Percentiles rank a stretch among this genome's conserved stretches.
Evolutionary conservation across 2,329 filamentous ascomycete species (phyloP).

Genomic region (Scedosporium boydii): DNA sequence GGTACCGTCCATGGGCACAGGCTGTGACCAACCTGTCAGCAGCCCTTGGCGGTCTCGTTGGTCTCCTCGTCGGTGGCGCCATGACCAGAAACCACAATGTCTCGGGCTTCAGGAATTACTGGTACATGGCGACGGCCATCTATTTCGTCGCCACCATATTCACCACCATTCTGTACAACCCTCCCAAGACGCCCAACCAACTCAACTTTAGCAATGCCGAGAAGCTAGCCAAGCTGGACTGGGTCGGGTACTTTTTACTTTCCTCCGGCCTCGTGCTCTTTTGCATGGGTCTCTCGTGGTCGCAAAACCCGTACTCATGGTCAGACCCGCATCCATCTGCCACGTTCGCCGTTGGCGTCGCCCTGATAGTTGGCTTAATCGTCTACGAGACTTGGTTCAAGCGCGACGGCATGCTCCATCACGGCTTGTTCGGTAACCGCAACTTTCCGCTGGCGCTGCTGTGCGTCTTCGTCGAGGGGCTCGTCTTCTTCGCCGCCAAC

Average conservation of each 20-base stretch:
- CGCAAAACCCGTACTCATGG: conserved; percentile 28
- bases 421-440: conserved; percentile 25
- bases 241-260: conserved; percentile 27
- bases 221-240: conserved; percentile 27
- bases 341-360: no score
- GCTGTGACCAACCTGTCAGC: conserved; percentile 21
- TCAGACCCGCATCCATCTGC: conserved; percentile 15
- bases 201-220: conserved; percentile 14
- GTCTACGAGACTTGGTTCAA: no score
- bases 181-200: conserved; percentile 18
- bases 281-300: conserved; percentile 27
- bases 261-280: conserved; percentile 26
- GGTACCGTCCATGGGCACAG: conserved; percentile 25
- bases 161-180: no score
- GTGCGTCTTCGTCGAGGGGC: conserved; percentile 26
- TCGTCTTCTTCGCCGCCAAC: conserved; percentile 30
- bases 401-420: conserved; percentile 23
- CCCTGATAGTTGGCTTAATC: no score
- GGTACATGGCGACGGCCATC: not conserved
- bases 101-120: conserved; percentile 25
- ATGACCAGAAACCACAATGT: conserved; percentile 20
- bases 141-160: no score
- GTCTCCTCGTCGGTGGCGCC: conserved; percentile 23
- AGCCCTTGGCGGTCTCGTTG: conserved; percentile 19
- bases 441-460: conserved; percentile 26